phyloP scores from a whole-genome alignment of 2,329 filamentous ascomycete species.

The Nothophoma quercina region DNA sequence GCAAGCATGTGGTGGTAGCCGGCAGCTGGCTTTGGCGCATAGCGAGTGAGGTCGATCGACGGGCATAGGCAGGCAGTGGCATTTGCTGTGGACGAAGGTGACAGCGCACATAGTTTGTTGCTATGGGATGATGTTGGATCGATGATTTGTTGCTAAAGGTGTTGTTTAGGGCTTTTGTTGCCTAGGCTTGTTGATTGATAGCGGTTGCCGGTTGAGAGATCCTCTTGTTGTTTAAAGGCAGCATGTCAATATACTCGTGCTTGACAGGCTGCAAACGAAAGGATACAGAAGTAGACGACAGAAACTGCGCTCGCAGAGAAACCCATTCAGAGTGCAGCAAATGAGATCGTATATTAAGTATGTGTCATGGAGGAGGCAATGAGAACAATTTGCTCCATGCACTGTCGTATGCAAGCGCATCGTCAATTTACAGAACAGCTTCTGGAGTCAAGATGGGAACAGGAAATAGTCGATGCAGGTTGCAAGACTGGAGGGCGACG shows the following conservation, averaged over 20 bases:
- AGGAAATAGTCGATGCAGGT: background rate
- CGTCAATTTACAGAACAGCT: background rate
- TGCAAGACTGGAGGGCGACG: background rate
- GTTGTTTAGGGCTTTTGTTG: background rate
- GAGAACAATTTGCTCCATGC: background rate
- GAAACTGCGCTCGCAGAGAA: no score
- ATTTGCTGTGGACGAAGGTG: background rate
- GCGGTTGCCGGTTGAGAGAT: no score
- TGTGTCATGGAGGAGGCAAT: background rate
- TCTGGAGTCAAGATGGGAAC: background rate
- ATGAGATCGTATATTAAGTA: slow-evolving; percentile 6
- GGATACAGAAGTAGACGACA: no score
- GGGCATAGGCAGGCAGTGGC: background rate
- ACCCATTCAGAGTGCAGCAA: background rate
- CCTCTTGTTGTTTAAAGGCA: no score
- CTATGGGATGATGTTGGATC: background rate
- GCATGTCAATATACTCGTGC: background rate
- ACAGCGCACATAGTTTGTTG: background rate
- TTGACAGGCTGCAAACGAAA: slow-evolving; percentile 1
- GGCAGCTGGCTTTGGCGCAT: background rate
- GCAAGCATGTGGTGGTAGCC: background rate
- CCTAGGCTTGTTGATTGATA: no score
- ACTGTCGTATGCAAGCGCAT: background rate
- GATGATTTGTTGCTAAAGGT: background rate
- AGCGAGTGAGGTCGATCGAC: background rate